Conservation (phyloP, 202 grass and related monocot genomes). For the Schoenoplectus tabernaemontani region DNA sequence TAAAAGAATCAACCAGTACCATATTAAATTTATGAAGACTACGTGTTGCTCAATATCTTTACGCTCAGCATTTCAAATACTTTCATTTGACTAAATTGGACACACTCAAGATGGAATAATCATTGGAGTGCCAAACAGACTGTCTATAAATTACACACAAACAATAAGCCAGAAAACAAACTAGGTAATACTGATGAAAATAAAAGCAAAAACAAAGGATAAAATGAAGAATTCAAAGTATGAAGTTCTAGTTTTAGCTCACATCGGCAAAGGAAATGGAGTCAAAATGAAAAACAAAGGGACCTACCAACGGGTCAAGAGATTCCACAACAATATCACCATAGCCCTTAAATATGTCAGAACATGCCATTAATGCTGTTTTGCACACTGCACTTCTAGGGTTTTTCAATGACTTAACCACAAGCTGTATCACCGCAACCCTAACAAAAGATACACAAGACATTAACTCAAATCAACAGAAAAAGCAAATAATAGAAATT, state of each 20-base stretch:
- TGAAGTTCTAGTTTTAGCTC: background rate
- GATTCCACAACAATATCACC: constrained; percentile 61
- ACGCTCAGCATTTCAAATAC: background rate
- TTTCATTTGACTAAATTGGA: background rate
- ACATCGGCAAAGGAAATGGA: background rate
- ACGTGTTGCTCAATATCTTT: background rate
- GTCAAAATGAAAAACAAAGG: background rate
- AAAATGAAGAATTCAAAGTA: background rate
- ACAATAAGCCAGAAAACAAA: background rate
- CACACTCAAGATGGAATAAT: background rate
- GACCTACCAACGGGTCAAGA: constrained; percentile 70
- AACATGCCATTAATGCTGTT: constrained; percentile 87
- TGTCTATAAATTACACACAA: background rate
- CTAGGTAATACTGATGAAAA: background rate
- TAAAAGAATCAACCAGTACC: background rate
- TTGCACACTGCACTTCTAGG: constrained; percentile 97
- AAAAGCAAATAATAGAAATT: background rate
- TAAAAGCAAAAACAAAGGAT: background rate
- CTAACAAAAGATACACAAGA: constrained; percentile 27
- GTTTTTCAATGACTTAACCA: constrained; percentile 92
- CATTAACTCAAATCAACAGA: background rate
- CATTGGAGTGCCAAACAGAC: background rate
- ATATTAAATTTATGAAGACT: background rate
- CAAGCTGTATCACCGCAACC: constrained; percentile 55
- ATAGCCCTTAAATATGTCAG: constrained; percentile 85